Percentiles rank a stretch among this genome's conserved stretches.
These are phyloP conservation scores for Miscanthus lutarioriparius DNA, from an alignment of 176 grass and related monocot species.

Conservation along the genomic window DNA sequence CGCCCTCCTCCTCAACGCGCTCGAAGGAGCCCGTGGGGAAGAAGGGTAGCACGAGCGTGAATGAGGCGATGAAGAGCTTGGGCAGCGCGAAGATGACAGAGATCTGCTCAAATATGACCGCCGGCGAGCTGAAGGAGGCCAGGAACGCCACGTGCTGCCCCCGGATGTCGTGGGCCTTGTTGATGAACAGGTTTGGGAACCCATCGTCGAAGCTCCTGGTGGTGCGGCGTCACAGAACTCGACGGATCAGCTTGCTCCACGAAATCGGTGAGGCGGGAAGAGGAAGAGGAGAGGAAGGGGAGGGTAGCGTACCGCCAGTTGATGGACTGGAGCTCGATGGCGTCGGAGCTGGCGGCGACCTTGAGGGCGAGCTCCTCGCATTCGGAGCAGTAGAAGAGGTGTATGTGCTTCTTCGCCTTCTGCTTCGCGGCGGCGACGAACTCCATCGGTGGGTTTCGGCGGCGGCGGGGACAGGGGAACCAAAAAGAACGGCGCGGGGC, in stretches of 20 bases:
- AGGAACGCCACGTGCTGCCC: constrained; percentile 96
- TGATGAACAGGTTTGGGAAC: constrained; percentile 97
- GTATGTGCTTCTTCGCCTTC: constrained; percentile 70
- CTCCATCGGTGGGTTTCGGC: constrained; percentile 38
- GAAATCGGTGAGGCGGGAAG: neutral
- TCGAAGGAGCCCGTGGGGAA: constrained; percentile 96
- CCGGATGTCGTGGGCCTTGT: constrained; percentile 83
- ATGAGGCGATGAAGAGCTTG: constrained; percentile 88
- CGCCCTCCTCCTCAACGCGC: constrained; percentile 95
- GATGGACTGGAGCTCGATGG: constrained; percentile 80
- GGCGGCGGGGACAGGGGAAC: constrained; percentile 17
- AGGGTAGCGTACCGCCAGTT: constrained; percentile 60
- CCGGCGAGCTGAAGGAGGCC: constrained; percentile 89
- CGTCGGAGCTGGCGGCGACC: constrained; percentile 60
- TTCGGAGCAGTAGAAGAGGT: constrained; percentile 87
- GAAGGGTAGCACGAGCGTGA: constrained; percentile 92
- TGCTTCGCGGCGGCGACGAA: constrained; percentile 29
- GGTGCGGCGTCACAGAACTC: neutral
- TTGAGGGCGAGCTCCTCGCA: constrained; percentile 74
- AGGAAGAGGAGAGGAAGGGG: neutral
- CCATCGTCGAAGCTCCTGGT: constrained; percentile 87
- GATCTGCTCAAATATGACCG: constrained; percentile 90
- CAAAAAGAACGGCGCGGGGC: constrained; percentile 25
- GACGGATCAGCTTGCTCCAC: neutral
- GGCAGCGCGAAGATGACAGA: constrained; percentile 89